These are phyloP conservation scores for Coffea canephora DNA, from an alignment of 257 asterid genomes.

Conservation along the genomic window DNA sequence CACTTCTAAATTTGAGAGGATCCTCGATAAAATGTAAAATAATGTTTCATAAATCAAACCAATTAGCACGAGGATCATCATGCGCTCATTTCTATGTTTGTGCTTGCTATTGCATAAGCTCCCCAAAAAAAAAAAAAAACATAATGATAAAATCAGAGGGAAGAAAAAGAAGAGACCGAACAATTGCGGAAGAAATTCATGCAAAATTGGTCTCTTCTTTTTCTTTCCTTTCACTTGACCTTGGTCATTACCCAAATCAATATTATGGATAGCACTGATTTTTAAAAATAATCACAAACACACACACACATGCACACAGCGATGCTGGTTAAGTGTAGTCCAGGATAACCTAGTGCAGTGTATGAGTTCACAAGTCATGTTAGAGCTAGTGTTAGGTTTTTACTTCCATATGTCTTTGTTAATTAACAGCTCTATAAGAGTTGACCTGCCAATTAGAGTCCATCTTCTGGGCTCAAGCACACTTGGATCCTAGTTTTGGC, in stretches of 20 bases:
- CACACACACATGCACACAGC: neutral
- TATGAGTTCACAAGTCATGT: neutral
- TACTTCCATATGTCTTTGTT: conserved; percentile 5
- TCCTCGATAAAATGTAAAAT: too few relatives aligned
- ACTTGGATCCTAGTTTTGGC: conserved; percentile 9
- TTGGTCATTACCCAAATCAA: neutral
- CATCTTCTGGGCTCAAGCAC: conserved; percentile 26
- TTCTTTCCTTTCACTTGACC: neutral
- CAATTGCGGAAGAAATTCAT: too few relatives aligned
- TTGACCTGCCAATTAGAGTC: conserved; percentile 72
- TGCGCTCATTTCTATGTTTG: too few relatives aligned
- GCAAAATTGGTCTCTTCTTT: too few relatives aligned
- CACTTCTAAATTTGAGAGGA: too few relatives aligned
- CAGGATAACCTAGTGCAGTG: conserved; percentile 14
- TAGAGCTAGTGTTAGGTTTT: neutral
- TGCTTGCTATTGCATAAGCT: neutral
- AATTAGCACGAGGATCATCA: neutral
- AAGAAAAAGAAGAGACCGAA: too few relatives aligned
- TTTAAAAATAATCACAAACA: neutral
- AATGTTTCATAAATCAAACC: neutral
- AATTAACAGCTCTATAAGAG: conserved; percentile 14
- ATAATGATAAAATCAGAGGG: too few relatives aligned
- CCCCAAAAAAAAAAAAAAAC: too few relatives aligned
- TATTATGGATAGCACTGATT: neutral
- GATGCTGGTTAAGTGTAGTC: conserved; percentile 9